Evolutionary conservation across 2,329 filamentous ascomycete genomes (phyloP).

Genomic region (Alternaria hordeiaustralica): DNA sequence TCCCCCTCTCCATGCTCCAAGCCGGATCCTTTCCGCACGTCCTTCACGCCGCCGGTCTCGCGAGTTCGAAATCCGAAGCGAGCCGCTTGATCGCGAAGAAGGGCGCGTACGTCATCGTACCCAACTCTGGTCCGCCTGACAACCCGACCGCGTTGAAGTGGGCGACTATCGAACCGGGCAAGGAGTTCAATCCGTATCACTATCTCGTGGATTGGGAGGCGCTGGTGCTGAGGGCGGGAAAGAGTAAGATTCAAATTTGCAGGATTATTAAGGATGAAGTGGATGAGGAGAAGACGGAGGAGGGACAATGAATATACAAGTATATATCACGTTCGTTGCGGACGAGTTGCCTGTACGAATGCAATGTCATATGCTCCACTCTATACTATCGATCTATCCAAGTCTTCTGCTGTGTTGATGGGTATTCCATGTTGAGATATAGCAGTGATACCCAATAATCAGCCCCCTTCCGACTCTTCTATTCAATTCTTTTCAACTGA

Average conservation of each 20-base stretch:
- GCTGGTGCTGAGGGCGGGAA: conserved; percentile 64
- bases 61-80: conserved; percentile 62
- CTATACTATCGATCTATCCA: background rate
- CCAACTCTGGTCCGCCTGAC: conserved; percentile 53
- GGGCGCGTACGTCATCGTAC: conserved; percentile 64
- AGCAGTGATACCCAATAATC: background rate
- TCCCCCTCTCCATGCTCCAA: conserved; percentile 64
- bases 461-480: background rate
- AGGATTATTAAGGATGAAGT: conserved; percentile 61
- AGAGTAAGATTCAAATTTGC: conserved; percentile 66
- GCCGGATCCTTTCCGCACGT: conserved; percentile 64
- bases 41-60: conserved; percentile 66
- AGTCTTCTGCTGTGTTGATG: background rate
- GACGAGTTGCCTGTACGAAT: background rate
- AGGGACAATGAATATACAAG: background rate
- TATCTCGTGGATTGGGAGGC: conserved; percentile 64
- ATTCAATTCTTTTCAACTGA: background rate
- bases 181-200: conserved; percentile 62
- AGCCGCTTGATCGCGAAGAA: conserved; percentile 62
- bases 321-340: background rate
- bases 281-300: background rate
- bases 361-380: background rate
- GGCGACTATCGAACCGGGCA: conserved; percentile 68
- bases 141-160: conserved; percentile 61
- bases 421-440: background rate